These are phyloP conservation scores for Phialophora verrucosa DNA, from an alignment of 2,329 filamentous ascomycete species.

Conservation along the genomic window DNA sequence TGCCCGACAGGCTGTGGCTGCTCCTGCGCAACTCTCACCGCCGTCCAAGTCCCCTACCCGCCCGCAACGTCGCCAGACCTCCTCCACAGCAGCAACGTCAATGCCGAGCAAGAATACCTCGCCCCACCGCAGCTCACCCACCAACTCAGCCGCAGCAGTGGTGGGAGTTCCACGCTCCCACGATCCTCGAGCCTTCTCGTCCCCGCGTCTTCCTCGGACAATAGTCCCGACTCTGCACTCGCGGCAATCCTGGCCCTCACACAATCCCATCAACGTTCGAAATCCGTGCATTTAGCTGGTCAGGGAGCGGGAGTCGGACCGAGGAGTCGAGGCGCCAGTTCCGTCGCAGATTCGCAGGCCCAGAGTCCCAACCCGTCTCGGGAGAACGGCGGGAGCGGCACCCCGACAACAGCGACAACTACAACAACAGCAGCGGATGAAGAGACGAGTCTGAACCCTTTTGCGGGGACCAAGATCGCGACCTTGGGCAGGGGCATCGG, in stretches of 20 bases:
- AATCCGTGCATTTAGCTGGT: conserved; percentile 25
- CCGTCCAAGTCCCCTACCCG: conserved; percentile 45
- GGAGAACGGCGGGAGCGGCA: background rate
- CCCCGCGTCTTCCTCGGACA: conserved; percentile 7
- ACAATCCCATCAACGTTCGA: conserved; percentile 31
- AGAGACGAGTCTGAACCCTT: conserved; percentile 31
- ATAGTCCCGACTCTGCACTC: conserved; percentile 27
- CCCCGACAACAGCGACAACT: background rate
- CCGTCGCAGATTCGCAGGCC: conserved; percentile 2
- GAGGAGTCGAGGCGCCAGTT: conserved; percentile 4
- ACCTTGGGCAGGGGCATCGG: conserved; percentile 51
- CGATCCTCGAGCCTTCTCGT: conserved; percentile 26
- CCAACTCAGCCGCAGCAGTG: conserved; percentile 17
- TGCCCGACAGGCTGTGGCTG: conserved; percentile 58
- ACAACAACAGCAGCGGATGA: conserved; percentile 25
- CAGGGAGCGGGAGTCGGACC: background rate
- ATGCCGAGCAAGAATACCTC: background rate
- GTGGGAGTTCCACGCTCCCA: conserved; percentile 13
- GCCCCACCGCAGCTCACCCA: conserved; percentile 12
- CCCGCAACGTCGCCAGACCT: conserved; percentile 15
- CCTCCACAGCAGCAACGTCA: background rate
- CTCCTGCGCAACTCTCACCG: conserved; percentile 49
- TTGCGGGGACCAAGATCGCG: conserved; percentile 40
- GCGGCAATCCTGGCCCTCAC: conserved; percentile 35
- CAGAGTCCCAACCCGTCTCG: conserved; percentile 1